These are phyloP conservation scores for Acacia melanoxylon DNA, from an alignment of 306 rosid species.

Conservation along the genomic window DNA sequence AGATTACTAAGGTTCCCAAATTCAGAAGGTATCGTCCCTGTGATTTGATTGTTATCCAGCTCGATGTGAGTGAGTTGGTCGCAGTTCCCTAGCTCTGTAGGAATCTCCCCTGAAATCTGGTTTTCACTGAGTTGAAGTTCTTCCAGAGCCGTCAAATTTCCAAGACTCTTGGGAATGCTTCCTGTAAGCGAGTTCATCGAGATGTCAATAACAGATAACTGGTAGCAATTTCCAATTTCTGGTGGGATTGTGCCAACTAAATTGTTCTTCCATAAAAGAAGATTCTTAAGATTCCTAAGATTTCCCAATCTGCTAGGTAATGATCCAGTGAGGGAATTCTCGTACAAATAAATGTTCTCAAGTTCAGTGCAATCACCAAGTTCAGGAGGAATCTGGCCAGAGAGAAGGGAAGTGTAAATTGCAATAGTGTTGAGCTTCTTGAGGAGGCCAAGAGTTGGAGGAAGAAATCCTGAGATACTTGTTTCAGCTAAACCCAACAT, in stretches of 20 bases:
- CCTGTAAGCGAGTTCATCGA: slow-evolving; percentile 59
- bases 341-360: slow-evolving; percentile 48
- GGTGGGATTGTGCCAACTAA: slow-evolving; percentile 61
- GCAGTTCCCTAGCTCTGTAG: slow-evolving; percentile 53
- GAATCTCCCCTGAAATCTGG: slow-evolving; percentile 66
- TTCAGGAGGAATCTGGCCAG: slow-evolving; percentile 56
- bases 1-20: slow-evolving; percentile 50
- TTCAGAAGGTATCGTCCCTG: slow-evolving; percentile 56
- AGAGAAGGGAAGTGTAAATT: slow-evolving; percentile 57
- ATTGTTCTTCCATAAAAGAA: slow-evolving; percentile 60
- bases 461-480: slow-evolving; percentile 55
- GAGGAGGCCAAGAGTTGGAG: slow-evolving; percentile 47
- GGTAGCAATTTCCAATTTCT: slow-evolving; percentile 50
- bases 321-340: slow-evolving; percentile 59
- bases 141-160: slow-evolving; percentile 45
- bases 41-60: slow-evolving; percentile 52
- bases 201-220: slow-evolving; percentile 50
- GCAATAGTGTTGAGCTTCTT: slow-evolving; percentile 55
- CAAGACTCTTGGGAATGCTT: slow-evolving; percentile 52
- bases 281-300: slow-evolving; percentile 45
- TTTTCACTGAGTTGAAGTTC: slow-evolving; percentile 57
- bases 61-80: slow-evolving; percentile 41
- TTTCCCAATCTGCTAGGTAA: slow-evolving; percentile 54
- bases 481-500: slow-evolving; percentile 66
- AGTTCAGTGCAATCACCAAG: slow-evolving; percentile 60